Conservation (phyloP, 345 rosid genomes). For the Orychophragmus violaceus region DNA sequence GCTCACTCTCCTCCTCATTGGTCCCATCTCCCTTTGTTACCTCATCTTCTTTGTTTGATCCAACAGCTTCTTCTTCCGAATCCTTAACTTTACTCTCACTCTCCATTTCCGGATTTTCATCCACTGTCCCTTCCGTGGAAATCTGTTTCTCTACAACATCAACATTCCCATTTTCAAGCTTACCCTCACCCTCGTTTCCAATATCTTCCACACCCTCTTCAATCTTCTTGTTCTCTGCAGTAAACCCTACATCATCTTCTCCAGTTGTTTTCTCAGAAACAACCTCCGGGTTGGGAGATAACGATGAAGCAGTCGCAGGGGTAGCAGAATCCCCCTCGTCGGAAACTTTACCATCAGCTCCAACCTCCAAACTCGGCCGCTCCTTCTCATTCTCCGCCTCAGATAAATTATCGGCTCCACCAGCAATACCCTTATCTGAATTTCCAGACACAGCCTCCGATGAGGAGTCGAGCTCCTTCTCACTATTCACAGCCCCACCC, state of each 20-base stretch:
- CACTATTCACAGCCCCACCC: constrained; percentile 44
- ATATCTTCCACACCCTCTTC: constrained; percentile 19
- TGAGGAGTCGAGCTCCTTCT: constrained; percentile 43
- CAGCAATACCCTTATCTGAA: constrained; percentile 12
- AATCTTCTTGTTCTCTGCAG: constrained; percentile 24
- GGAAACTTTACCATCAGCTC: constrained; percentile 5
- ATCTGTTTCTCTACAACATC: constrained; percentile 34
- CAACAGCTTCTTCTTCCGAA: constrained; percentile 26
- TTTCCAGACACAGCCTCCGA: constrained; percentile 19
- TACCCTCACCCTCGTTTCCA: constrained; percentile 16
- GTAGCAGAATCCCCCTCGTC: neutral
- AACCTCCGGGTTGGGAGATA: constrained; percentile 18
- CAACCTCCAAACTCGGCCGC: constrained; percentile 13
- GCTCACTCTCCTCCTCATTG: neutral
- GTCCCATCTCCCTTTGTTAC: constrained; percentile 21
- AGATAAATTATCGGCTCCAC: constrained; percentile 3
- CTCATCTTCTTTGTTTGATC: constrained; percentile 13
- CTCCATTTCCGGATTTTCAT: neutral
- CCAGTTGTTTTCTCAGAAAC: constrained; percentile 24
- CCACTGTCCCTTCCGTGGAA: constrained; percentile 14
- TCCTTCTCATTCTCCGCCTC: neutral
- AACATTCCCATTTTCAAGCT: constrained; percentile 27
- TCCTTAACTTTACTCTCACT: constrained; percentile 22
- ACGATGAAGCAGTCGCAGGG: constrained; percentile 21
- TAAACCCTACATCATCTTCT: constrained; percentile 8